phyloP scores from a whole-genome alignment of 2,329 filamentous ascomycete species.

The Beauveria sp. region DNA sequence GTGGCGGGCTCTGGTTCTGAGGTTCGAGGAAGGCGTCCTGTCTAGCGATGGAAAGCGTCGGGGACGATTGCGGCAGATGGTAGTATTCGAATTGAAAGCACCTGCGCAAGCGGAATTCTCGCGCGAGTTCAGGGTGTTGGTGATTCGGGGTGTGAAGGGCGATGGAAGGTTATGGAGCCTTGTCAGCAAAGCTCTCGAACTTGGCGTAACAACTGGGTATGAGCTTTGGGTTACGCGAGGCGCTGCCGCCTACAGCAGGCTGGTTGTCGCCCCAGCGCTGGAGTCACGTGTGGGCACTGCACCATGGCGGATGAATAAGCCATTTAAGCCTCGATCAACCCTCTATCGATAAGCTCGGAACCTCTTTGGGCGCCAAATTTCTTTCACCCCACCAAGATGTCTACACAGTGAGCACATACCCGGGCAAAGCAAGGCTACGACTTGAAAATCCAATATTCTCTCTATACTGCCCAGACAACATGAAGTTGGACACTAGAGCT shows the following conservation, averaged over 20 bases:
- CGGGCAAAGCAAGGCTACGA: neutral
- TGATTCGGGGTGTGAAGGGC: conserved; percentile 11
- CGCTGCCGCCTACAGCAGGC: conserved; percentile 33
- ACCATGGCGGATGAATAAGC: conserved; percentile 1
- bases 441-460: neutral
- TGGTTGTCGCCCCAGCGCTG: conserved; percentile 18
- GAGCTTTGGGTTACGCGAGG: conserved; percentile 38
- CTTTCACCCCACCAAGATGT: conserved; percentile 14
- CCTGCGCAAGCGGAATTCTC: neutral
- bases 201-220: conserved; percentile 15
- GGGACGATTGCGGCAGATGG: neutral
- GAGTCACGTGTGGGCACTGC: conserved; percentile 24
- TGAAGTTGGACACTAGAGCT: conserved; percentile 93
- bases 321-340: conserved; percentile 4
- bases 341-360: conserved; percentile 17
- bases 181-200: conserved; percentile 29
- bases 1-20: conserved; percentile 14
- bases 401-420: neutral
- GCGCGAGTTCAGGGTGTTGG: neutral
- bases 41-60: neutral
- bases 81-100: neutral
- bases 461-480: conserved; percentile 30
- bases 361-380: conserved; percentile 22
- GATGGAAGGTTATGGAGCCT: conserved; percentile 31
- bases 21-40: neutral